phyloP scores from a whole-genome alignment of 352 stramenopile genomes.

The Pythium angustatum region DNA sequence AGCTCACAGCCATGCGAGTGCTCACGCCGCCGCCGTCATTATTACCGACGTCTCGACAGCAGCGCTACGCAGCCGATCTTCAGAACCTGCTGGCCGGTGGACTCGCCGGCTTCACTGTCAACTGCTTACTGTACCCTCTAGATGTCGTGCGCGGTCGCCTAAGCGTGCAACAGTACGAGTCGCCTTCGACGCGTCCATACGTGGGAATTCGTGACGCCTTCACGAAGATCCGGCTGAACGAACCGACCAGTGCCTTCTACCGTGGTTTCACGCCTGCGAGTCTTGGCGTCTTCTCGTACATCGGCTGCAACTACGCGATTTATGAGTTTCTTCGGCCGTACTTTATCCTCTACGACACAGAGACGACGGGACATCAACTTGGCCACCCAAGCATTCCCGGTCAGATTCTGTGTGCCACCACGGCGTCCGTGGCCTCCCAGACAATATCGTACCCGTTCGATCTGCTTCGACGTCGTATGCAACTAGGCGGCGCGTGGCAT shows the following conservation, averaged over 20 bases:
- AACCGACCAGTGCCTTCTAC: slow-evolving; percentile 69
- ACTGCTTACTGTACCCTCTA: slow-evolving; percentile 73
- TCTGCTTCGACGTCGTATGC: slow-evolving; percentile 74
- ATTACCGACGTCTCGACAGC: neutral
- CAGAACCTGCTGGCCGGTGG: slow-evolving; percentile 67
- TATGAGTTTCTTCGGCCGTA: slow-evolving; percentile 83
- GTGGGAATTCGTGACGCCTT: slow-evolving; percentile 58
- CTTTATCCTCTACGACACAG: slow-evolving; percentile 75
- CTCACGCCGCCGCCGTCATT: slow-evolving; percentile 1
- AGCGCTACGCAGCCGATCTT: slow-evolving; percentile 37
- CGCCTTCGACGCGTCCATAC: slow-evolving; percentile 35
- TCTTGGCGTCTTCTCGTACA: slow-evolving; percentile 80
- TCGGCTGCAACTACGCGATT: slow-evolving; percentile 81
- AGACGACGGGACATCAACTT: slow-evolving; percentile 47
- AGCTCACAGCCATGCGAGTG: slow-evolving; percentile 36
- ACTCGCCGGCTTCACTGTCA: slow-evolving; percentile 66
- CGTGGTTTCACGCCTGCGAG: slow-evolving; percentile 68
- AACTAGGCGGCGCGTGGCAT: slow-evolving; percentile 75
- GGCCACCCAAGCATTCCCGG: slow-evolving; percentile 69
- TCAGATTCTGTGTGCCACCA: slow-evolving; percentile 77
- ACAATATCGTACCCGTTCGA: slow-evolving; percentile 82
- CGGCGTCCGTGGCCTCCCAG: slow-evolving; percentile 70
- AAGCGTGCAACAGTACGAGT: slow-evolving; percentile 70
- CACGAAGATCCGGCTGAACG: slow-evolving; percentile 44
- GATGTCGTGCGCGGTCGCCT: slow-evolving; percentile 77